Evolutionary conservation across 495 filamentous ascomycete genomes (phyloP), one percentile per base, ranked within the genome.

Genomic region (Monascus purpureus): DNA sequence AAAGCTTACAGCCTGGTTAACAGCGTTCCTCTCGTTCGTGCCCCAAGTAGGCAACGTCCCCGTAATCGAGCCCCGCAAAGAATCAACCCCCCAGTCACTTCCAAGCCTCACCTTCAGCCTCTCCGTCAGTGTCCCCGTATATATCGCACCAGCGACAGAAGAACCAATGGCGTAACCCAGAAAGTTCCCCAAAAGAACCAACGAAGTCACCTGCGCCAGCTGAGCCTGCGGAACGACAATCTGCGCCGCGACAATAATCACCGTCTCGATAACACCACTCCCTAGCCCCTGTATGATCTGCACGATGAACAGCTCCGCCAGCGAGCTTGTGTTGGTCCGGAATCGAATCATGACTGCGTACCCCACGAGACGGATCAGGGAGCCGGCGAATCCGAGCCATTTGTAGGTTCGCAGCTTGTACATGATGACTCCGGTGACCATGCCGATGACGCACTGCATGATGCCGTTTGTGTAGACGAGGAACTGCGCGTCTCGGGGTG

Each of bases 311-410:
- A 66, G 52, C 39, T 66, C 62, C 0, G 41, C 57, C 2, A 50
- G 33, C 11, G 55, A 57, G 35, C 63, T 68, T 2, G 57, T 43
- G 31, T 59, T 55, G 1, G 57, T 63, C 1, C 64, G 54, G 11
- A 66, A 54, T 0, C 59, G 56, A 22, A 65, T 51, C 62, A 68
- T 68, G 18, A 66, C 49, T 1, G 61, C 62, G 33, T 68, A 68
- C 6, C 64, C 64, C 15, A 65, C 36, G 14, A 66, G 42, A 6
- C 64, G 57, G 15, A 68, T 31, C 1, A 49, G 29, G 2, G 55
- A 53, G 8, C 53, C 64, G 1, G 41, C 35, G 6, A 68, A 46
- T 9, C 50, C 46, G 9, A 68, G 51, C 53, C 53, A 64, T 34
- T 68, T 68, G 43, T 61, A 67, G 2, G 51, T 53, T 7, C 53